These are phyloP conservation scores for Solanum chiquidenum DNA, from an alignment of 257 asterid genomes.

Conservation along the genomic window DNA sequence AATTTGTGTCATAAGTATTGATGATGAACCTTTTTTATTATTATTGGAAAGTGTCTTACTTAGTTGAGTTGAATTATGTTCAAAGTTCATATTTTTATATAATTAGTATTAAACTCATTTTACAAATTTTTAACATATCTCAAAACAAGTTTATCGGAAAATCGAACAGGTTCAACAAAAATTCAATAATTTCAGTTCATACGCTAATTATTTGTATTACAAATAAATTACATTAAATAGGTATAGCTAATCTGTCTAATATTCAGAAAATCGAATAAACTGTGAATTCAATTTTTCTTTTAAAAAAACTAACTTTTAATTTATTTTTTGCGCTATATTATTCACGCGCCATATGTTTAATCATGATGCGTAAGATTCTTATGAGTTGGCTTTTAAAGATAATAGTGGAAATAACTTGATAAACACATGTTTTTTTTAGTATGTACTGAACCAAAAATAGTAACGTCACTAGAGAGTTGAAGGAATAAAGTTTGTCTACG, in stretches of 20 bases:
- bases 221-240: not conserved
- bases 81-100: not conserved
- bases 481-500: not conserved
- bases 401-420: not conserved
- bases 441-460: not conserved
- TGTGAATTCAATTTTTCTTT: too few species aligned
- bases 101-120: not conserved
- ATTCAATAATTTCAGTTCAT: not conserved
- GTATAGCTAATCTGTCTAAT: not conserved
- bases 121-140: not conserved
- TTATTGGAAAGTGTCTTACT: not conserved
- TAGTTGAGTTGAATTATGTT: not conserved
- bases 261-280: not conserved
- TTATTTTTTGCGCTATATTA: not conserved
- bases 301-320: fast-evolving
- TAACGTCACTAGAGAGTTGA: not conserved
- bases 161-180: not conserved
- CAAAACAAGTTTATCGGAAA: not conserved
- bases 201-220: not conserved
- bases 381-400: not conserved
- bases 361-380: not conserved
- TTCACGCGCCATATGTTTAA: not conserved
- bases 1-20: not conserved
- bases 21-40: not conserved
- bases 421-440: not conserved